Evolutionary conservation across 495 filamentous ascomycete species (phyloP).

Genomic region (Penicillium tannophilum): DNA sequence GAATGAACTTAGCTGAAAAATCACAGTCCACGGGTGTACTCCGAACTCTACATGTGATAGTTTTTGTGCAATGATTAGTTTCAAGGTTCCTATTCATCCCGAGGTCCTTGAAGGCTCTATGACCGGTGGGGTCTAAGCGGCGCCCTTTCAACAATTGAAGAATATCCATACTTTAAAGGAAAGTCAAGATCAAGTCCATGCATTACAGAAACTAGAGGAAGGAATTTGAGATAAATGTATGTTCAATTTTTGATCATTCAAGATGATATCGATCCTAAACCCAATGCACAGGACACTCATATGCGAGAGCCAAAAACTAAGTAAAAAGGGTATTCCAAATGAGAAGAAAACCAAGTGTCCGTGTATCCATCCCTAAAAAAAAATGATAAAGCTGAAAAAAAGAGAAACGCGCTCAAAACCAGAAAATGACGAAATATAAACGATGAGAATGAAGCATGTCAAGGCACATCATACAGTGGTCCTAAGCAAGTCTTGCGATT

Average conservation of each 20-base stretch:
- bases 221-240: not conserved
- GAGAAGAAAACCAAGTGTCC: conserved; percentile 17
- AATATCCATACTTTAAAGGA: too few relatives aligned
- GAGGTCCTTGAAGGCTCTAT: too few relatives aligned
- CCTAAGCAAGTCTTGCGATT: conserved; percentile 15
- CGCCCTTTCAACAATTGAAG: too few relatives aligned
- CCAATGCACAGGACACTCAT: conserved; percentile 10
- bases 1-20: too few relatives aligned
- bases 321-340: conserved; percentile 29
- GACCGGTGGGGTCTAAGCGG: too few relatives aligned
- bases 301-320: conserved; percentile 8
- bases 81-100: too few relatives aligned
- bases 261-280: conserved; percentile 10
- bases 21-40: too few relatives aligned
- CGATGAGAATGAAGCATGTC: conserved; percentile 6
- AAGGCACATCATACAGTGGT: conserved; percentile 24
- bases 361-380: conserved; percentile 25
- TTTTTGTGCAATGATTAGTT: too few relatives aligned
- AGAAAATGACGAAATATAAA: conserved; percentile 21
- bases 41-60: too few relatives aligned
- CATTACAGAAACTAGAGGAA: too few relatives aligned
- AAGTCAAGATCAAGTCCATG: too few relatives aligned
- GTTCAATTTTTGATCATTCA: conserved; percentile 9
- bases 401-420: conserved; percentile 35
- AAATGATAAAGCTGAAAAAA: conserved; percentile 18